Conservation (phyloP, 2,329 filamentous ascomycete genomes). For the Trichophyton rubrum region DNA sequence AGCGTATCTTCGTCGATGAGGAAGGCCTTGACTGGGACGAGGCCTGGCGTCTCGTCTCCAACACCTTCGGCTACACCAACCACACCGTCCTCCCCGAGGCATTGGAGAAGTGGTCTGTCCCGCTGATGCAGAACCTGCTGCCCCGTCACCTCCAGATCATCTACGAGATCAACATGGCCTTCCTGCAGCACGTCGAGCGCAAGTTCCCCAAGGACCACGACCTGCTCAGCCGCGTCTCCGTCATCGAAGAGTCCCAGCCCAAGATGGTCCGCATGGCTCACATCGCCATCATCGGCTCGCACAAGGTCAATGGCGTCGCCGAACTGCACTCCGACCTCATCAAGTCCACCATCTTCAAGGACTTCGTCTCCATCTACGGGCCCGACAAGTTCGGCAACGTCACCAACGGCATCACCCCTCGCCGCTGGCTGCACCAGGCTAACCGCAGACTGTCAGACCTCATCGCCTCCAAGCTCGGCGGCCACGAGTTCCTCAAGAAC, state of each 20-base stretch:
- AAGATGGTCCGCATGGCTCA: slow-evolving; percentile 99
- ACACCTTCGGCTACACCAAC: slow-evolving; percentile 91
- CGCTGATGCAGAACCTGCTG: slow-evolving; percentile 79
- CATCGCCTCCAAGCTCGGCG: slow-evolving; percentile 78
- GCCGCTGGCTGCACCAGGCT: slow-evolving; percentile 93
- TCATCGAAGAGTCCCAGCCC: slow-evolving; percentile 90
- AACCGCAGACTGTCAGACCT: slow-evolving; percentile 86
- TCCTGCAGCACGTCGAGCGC: slow-evolving; percentile 82
- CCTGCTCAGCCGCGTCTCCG: slow-evolving; percentile 74
- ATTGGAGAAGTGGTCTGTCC: slow-evolving; percentile 95
- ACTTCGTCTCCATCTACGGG: slow-evolving; percentile 91
- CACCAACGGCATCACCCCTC: slow-evolving; percentile 92
- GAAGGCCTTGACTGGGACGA: slow-evolving; percentile 90
- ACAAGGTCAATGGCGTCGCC: slow-evolving; percentile 98
- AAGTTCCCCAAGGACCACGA: slow-evolving; percentile 82
- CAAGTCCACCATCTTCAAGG: slow-evolving; percentile 98
- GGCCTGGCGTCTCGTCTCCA: slow-evolving; percentile 70
- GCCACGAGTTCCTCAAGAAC: slow-evolving; percentile 78
- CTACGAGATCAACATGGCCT: slow-evolving; percentile 93
- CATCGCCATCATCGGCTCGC: slow-evolving; percentile 87
- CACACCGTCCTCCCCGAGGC: slow-evolving; percentile 96
- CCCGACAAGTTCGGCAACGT: slow-evolving; percentile 98
- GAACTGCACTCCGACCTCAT: slow-evolving; percentile 96
- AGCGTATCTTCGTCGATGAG: slow-evolving; percentile 77
- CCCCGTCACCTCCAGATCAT: slow-evolving; percentile 94